Percentiles rank a stretch among this genome's conserved stretches.
These are phyloP conservation scores for Acorus gramineus DNA, from an alignment of 106 monocot species.

Conservation along the genomic window DNA sequence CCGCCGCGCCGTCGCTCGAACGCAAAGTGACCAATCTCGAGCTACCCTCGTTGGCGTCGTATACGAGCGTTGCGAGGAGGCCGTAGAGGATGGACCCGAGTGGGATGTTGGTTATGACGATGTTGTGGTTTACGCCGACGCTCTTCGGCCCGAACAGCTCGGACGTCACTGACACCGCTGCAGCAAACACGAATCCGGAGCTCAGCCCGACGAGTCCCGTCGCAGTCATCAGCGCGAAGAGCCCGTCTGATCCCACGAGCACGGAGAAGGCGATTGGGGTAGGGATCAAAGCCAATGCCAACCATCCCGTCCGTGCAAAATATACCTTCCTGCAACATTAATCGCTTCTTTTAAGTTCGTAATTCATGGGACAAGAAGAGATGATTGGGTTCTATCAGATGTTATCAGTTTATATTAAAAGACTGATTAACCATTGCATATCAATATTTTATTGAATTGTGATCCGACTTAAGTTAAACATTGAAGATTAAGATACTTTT, in stretches of 20 bases:
- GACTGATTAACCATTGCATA: too few relatives aligned
- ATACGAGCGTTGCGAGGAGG: conserved; percentile 54
- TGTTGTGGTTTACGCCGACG: conserved; percentile 80
- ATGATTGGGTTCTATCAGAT: too few relatives aligned
- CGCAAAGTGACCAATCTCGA: neutral
- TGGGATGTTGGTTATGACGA: conserved; percentile 82
- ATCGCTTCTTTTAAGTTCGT: too few relatives aligned
- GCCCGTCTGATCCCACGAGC: conserved; percentile 17
- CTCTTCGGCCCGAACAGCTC: conserved; percentile 71
- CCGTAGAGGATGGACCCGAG: conserved; percentile 81
- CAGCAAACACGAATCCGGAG: conserved; percentile 83
- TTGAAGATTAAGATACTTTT: too few relatives aligned
- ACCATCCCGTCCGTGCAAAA: conserved; percentile 76
- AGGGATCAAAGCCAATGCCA: conserved; percentile 40
- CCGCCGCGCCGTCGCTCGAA: conserved; percentile 19
- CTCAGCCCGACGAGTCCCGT: conserved; percentile 66
- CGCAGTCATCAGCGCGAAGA: conserved; percentile 27
- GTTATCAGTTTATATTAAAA: too few relatives aligned
- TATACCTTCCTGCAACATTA: conserved; percentile 30
- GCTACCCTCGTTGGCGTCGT: conserved; percentile 46
- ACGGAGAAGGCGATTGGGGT: conserved; percentile 65
- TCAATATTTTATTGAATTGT: too few relatives aligned
- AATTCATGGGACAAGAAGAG: too few relatives aligned
- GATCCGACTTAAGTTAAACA: too few relatives aligned
- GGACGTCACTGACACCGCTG: conserved; percentile 62